A percentile compares a stretch with the other conserved stretches of the same genome.
Conservation (phyloP, 768 basidiomycete species). For the Lentinula boryana region DNA sequence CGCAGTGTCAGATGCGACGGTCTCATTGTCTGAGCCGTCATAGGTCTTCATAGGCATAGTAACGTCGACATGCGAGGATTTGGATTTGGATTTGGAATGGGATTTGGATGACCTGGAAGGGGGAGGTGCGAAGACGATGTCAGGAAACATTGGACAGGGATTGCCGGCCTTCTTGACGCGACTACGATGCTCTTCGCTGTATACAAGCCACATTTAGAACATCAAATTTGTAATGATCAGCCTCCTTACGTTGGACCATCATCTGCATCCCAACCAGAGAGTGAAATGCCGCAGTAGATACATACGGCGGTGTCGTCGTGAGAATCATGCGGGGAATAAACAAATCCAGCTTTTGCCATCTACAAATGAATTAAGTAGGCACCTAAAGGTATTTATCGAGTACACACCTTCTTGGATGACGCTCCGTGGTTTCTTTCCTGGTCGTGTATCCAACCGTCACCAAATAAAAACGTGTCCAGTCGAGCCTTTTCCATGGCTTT, state of each 20-base stretch:
- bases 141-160: slow-evolving; percentile 35
- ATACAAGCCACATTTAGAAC: slow-evolving; percentile 7
- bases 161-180: slow-evolving; percentile 46
- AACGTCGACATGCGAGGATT: slow-evolving; percentile 24
- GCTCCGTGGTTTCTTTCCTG: slow-evolving; percentile 53
- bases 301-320: slow-evolving; percentile 83
- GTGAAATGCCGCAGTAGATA: slow-evolving; percentile 72
- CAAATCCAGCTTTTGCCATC: slow-evolving; percentile 91
- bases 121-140: slow-evolving; percentile 17
- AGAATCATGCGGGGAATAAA: slow-evolving; percentile 60
- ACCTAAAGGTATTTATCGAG: not conserved
- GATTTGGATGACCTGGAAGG: slow-evolving; percentile 19
- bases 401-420: slow-evolving; percentile 59
- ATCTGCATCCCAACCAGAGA: slow-evolving; percentile 81
- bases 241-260: slow-evolving; percentile 83
- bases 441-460: slow-evolving; percentile 69
- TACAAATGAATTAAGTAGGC: slow-evolving; percentile 21
- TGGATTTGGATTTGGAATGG: slow-evolving; percentile 16
- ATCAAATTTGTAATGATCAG: not conserved
- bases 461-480: slow-evolving; percentile 52
- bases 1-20: slow-evolving; percentile 10
- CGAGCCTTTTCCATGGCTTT: slow-evolving; percentile 71
- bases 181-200: slow-evolving; percentile 70
- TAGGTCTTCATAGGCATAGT: slow-evolving; percentile 32
- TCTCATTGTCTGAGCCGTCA: slow-evolving; percentile 29